These are phyloP conservation scores for Orbilia brochopaga DNA, from an alignment of 2,329 filamentous ascomycete genomes.

Conservation along the genomic window DNA sequence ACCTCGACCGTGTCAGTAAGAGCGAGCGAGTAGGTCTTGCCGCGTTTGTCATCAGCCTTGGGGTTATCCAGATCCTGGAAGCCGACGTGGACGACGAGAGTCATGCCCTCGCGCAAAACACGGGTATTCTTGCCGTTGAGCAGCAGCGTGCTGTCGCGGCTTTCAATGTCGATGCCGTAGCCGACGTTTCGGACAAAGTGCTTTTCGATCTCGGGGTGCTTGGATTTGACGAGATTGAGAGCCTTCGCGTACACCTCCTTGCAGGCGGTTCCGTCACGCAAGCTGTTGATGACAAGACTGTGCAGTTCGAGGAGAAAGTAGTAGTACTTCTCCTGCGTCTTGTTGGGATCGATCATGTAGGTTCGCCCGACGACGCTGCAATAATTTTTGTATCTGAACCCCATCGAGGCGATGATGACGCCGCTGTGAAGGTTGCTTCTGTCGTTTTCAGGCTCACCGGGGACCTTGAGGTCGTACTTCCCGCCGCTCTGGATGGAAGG, in stretches of 20 bases:
- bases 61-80: slow-evolving; percentile 88
- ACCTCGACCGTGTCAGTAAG: slow-evolving; percentile 94
- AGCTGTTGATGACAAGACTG: slow-evolving; percentile 85
- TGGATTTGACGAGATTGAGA: slow-evolving; percentile 76
- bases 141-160: slow-evolving; percentile 79
- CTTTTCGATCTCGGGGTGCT: slow-evolving; percentile 94
- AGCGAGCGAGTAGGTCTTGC: slow-evolving; percentile 84
- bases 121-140: slow-evolving; percentile 86
- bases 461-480: slow-evolving; percentile 87
- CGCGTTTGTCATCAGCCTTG: slow-evolving; percentile 85
- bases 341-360: slow-evolving; percentile 95
- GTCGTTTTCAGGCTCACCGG: slow-evolving; percentile 78
- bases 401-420: slow-evolving; percentile 90
- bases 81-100: slow-evolving; percentile 85
- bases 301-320: slow-evolving; percentile 84
- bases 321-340: slow-evolving; percentile 90
- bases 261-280: slow-evolving; percentile 81
- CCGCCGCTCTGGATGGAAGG: slow-evolving; percentile 94
- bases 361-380: slow-evolving; percentile 90
- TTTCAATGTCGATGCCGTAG: slow-evolving; percentile 90
- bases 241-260: slow-evolving; percentile 95
- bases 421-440: slow-evolving; percentile 78
- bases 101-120: slow-evolving; percentile 93
- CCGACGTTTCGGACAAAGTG: slow-evolving; percentile 93
- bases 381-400: slow-evolving; percentile 94